A percentile compares a stretch with the other conserved stretches of the same genome.
Conservation (phyloP, 192 early-diverging fungal species). For the Funneliformis geosporum region DNA sequence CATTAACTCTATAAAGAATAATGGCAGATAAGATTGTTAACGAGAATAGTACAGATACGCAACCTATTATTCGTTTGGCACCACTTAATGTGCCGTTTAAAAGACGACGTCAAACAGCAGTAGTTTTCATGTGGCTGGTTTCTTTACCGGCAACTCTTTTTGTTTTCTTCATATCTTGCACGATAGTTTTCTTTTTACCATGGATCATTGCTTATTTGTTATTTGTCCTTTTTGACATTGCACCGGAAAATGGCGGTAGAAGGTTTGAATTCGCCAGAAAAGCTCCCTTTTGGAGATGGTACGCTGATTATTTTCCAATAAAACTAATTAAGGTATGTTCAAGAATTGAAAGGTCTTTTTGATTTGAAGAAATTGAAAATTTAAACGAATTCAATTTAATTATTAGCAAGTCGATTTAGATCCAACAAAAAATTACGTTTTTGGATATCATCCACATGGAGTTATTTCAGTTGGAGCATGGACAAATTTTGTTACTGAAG, state of each 20-base stretch:
- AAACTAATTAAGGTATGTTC: constrained; percentile 64
- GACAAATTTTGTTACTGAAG: constrained; percentile 82
- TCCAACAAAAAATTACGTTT: constrained; percentile 81
- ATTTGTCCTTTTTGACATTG: constrained; percentile 70
- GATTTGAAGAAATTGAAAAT: background rate
- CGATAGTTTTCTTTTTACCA: constrained; percentile 55
- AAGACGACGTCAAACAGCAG: constrained; percentile 67
- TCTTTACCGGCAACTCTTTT: constrained; percentile 54
- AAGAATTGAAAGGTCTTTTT: background rate
- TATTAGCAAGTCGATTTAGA: constrained; percentile 77
- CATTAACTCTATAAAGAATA: background rate
- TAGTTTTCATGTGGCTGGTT: constrained; percentile 64
- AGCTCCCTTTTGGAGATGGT: constrained; percentile 71
- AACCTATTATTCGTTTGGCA: constrained; percentile 35
- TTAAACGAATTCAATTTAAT: constrained; percentile 14
- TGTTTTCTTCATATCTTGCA: constrained; percentile 66
- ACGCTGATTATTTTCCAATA: constrained; percentile 81
- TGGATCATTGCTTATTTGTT: constrained; percentile 73
- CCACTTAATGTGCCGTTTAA: constrained; percentile 66
- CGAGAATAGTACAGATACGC: background rate
- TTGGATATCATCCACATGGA: constrained; percentile 93
- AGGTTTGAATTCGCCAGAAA: constrained; percentile 50
- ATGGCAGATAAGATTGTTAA: background rate
- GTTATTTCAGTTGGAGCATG: constrained; percentile 84
- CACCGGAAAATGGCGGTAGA: constrained; percentile 80